Percentiles rank a stretch among this genome's conserved stretches.
Evolutionary conservation across 2,329 filamentous ascomycete genomes (phyloP).

Genomic region (Aspergillus amoenus): DNA sequence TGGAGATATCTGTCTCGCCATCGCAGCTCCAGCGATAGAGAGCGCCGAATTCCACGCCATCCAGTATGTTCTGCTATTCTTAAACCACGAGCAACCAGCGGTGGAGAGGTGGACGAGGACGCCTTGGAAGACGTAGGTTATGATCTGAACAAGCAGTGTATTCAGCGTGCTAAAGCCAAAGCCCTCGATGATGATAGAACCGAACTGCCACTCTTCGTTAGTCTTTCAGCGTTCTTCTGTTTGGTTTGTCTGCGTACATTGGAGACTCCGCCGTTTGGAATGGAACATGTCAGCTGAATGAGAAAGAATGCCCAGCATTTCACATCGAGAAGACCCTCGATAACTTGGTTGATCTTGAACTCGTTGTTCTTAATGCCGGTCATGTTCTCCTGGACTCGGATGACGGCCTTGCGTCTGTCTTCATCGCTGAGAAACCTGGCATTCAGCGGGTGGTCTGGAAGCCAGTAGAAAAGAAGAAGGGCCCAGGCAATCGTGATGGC

Average conservation of each 20-base stretch:
- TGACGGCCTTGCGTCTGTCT: background rate
- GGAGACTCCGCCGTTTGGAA: conserved; percentile 36
- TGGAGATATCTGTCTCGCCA: conserved; percentile 18
- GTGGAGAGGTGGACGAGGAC: conserved; percentile 25
- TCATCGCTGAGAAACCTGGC: background rate
- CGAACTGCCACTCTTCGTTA: conserved; percentile 13
- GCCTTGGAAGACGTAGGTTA: conserved; percentile 30
- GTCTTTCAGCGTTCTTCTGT: too few species aligned
- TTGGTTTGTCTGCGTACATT: conserved; percentile 18
- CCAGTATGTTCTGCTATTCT: conserved; percentile 1
- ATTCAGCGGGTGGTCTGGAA: background rate
- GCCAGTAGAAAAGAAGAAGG: background rate
- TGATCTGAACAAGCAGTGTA: conserved; percentile 43
- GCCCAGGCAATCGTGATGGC: conserved; percentile 13
- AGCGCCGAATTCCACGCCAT: conserved; percentile 3
- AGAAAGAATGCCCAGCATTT: background rate
- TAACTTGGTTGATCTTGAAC: background rate
- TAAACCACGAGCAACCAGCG: background rate
- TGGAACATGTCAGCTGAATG: conserved; percentile 17
- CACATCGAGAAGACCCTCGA: background rate
- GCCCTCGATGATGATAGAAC: conserved; percentile 38
- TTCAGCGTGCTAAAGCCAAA: conserved; percentile 38
- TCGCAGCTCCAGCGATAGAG: conserved; percentile 21
- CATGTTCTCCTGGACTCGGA: background rate
- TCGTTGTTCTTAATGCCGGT: background rate